Evolutionary conservation across 345 rosid genomes (phyloP), one percentile per base, ranked within the genome.

Genomic region (Citrus cavaleriei): DNA sequence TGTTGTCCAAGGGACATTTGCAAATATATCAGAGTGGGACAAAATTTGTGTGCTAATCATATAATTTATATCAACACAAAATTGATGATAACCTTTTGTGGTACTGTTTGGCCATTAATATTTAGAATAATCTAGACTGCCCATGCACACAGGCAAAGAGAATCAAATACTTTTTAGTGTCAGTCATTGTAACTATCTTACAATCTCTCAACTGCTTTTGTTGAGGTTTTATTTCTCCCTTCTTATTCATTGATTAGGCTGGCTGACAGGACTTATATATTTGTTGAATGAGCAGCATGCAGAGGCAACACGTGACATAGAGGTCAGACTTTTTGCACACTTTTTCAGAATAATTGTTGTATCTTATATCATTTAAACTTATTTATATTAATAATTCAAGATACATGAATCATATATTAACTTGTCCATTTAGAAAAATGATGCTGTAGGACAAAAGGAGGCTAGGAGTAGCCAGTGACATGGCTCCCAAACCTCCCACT

Each of bases 231-330:
- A 69, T 89, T 81, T 82, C 85, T 72, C 74, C 81, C 61, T 88
- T 81, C 78, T 81, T 89, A 79, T 83, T 82, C 80, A 32, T 64
- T 88, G 87, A 81, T 85, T 84, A 87, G 89, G 89, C 88, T 90
- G 89, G 87, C 90, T 90, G 89, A 93, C 90, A 88, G 83, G 92
- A 85, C 88, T 90, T 84, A 85, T 81, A 62, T 89, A 77, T 89
- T 83, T 92, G 80, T 90, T 91, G 87, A 85, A 89, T 95, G 93
- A 85, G 90, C 98, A 92, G 98, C 87, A 81, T 86, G 85, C 84
- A 84, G 90, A 78, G 78, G 80, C 92, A 72, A 77, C 93, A 35
- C 83, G 87, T 75, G 84, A 89, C 72, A 84, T 91, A 58, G 93
- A 92, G 99, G 99, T 93, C 80, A 92, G 97, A 80, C 81, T 78